Evolutionary conservation across 345 rosid genomes (phyloP).

Genomic region (Gossypium mustelinum): DNA sequence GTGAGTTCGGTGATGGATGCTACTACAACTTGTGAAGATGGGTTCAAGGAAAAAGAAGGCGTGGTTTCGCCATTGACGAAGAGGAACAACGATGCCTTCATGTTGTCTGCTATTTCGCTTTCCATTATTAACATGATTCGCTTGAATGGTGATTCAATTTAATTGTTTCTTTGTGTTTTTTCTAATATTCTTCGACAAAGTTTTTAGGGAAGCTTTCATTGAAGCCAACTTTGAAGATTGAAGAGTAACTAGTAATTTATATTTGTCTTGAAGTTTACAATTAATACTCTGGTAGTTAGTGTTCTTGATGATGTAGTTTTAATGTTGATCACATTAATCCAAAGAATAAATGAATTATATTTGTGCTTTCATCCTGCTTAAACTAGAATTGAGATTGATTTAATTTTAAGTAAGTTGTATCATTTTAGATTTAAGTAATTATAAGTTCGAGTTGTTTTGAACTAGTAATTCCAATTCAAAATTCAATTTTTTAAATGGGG

Average conservation of each 20-base stretch:
- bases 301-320: background rate
- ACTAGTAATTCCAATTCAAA: too few species aligned
- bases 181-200: background rate
- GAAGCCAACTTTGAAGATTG: background rate
- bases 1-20: conserved; percentile 49
- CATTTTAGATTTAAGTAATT: too few species aligned
- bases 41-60: conserved; percentile 41
- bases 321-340: background rate
- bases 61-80: conserved; percentile 36
- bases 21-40: conserved; percentile 55
- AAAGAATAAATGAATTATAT: background rate
- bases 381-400: background rate
- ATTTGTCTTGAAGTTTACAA: conserved; percentile 8
- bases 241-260: conserved; percentile 13
- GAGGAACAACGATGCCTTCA: conserved; percentile 36
- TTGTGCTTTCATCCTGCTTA: background rate
- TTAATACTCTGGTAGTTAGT: background rate
- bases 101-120: conserved; percentile 47
- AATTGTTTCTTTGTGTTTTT: background rate
- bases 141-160: background rate
- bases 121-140: conserved; percentile 42
- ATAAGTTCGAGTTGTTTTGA: too few species aligned
- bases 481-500: too few species aligned
- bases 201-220: background rate
- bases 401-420: too few species aligned